Base-by-base conservation (phyloP, 306 rosid genomes). In the Malus sylvestris region DNA sequence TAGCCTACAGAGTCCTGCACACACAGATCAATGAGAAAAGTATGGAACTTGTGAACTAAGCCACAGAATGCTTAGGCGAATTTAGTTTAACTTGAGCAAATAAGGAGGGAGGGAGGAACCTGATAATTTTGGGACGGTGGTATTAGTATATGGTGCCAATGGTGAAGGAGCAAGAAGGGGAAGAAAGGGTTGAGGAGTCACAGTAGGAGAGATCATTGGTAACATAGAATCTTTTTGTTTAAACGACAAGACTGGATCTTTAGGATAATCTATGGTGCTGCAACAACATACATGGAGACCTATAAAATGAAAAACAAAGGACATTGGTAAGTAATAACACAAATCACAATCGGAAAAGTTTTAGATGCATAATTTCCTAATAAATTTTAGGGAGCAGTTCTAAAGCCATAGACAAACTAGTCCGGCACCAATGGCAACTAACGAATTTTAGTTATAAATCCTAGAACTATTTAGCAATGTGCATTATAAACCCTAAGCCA, bases 121-220 rank as follows among this genome's bases (percentile, higher is more conserved):
- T 92, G 97, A 95, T 83, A 95, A 78, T 74, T 90, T 92, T 4
- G 98, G 96, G 76, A 78, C 77, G 62, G 90, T 81, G 57, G 82
- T 84, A 80, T 95, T 95, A 55, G 97, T 90, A 83, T 84, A 95
- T 58, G 97, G 97, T 70, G 83, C 75, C 85, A 95, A 57, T 10
- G 99, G 97, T 59, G 97, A 92, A 46, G 99, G 99, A 51, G 99
- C 99, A 76, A 92, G 88, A 81, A 91, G 88, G 63, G 99, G 99
- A 82, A 95, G 82, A 76, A 92, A 89, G 16, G 99, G 99, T 70
- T 84, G 89, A 7, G 96, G 97, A 83, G 93, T 68, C 73, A 83
- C 91, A 52, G 81, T 80, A 11, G 97, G 97, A 5, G 97, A 78
- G 68, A 90, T 67, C 88, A 81, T 51, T 19, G 97, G 93, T 27